Conservation (phyloP, 805 yeast species). For the Saccharomycopsis fodiens region DNA sequence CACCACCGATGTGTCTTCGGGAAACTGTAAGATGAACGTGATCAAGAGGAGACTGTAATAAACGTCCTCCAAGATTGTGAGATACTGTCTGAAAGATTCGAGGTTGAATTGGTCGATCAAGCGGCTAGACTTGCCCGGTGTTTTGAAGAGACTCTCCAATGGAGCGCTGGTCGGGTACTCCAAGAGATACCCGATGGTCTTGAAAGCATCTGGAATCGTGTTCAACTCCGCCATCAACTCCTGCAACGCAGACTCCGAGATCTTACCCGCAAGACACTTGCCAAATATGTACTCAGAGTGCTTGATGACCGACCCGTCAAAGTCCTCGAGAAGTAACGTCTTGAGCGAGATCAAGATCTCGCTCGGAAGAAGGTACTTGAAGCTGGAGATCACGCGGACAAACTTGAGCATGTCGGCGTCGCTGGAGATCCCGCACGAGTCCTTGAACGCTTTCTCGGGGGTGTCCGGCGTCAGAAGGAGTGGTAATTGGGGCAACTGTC, state of each 20-base stretch:
- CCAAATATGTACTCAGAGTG: conserved; percentile 33
- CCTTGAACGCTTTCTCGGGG: conserved; percentile 25
- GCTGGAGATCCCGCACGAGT: conserved; percentile 21
- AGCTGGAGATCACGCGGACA: conserved; percentile 31
- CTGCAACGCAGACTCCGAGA: conserved; percentile 33
- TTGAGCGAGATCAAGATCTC: conserved; percentile 30
- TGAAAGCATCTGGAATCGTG: conserved; percentile 30
- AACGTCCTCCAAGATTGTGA: conserved; percentile 27
- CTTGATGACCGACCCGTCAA: conserved; percentile 29
- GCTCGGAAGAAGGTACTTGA: conserved; percentile 33
- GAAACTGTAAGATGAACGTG: conserved; percentile 33
- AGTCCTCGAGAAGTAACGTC: conserved; percentile 29
- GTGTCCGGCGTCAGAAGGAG: conserved; percentile 19
- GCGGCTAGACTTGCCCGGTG: not conserved
- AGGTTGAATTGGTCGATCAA: conserved; percentile 20
- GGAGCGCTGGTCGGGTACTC: conserved; percentile 22
- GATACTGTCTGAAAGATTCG: conserved; percentile 26
- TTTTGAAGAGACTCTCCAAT: conserved; percentile 3
- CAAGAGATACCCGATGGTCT: conserved; percentile 32
- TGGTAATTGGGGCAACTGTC: conserved; percentile 24
- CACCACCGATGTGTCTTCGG: conserved; percentile 23
- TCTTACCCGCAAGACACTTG: conserved; percentile 31
- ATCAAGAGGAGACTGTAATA: conserved; percentile 29
- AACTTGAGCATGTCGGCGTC: conserved; percentile 27
- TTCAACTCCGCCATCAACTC: conserved; percentile 35